Base-by-base conservation (phyloP, 2,329 filamentous ascomycete genomes). In the Colletotrichum sp. region DNA sequence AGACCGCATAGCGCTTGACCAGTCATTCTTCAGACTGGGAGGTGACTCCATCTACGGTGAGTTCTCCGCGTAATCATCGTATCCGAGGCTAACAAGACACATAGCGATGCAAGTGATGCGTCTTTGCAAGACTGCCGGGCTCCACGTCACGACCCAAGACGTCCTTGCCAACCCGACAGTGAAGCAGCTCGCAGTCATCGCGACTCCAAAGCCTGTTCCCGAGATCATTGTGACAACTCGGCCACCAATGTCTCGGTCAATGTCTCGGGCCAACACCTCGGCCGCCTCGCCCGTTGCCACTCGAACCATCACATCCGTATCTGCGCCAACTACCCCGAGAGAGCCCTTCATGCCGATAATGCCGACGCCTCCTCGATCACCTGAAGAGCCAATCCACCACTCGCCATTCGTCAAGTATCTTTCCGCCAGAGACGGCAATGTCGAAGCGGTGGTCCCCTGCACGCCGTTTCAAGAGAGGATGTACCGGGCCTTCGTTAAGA, bases 21-120 rank as follows among this genome's bases (percentile, higher is more conserved):
- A 92, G 77, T 90, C 88, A 81, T 92, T 93, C 82, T 92, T 92
- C 85, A 85, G 87, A 5, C 85, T 92, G 0, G 91, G 91, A 1
- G 91, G 91, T n/a, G 90, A 92, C 81, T 76, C 73, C 2, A 76
- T 76, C 15, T 64, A 57, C n/a, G 73, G 73, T 76, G 10, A 59
- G 68, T 34, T 18, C n/a, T 52, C 26, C 26, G 26, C 26, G 26
- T 26, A 26, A 26, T 26, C 26, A 26, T 26, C 26, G 26, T 26
- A 26, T 26, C 26, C 26, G 26, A 26, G 5, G 15, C 72, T 71
- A 15, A 62, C 2, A 1, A 2, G 8, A 5, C 55, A 12, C 2
- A 6, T 1, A 75, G 92, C 91, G 0, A 89, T 92, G 39, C 63
- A 68, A 64, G 63, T 64, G 3, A 72, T 72, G 69, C 24, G 32